A percentile compares a stretch with the other conserved stretches of the same genome.
Conservation (phyloP, 345 rosid species). For the Lepidium sativum region DNA sequence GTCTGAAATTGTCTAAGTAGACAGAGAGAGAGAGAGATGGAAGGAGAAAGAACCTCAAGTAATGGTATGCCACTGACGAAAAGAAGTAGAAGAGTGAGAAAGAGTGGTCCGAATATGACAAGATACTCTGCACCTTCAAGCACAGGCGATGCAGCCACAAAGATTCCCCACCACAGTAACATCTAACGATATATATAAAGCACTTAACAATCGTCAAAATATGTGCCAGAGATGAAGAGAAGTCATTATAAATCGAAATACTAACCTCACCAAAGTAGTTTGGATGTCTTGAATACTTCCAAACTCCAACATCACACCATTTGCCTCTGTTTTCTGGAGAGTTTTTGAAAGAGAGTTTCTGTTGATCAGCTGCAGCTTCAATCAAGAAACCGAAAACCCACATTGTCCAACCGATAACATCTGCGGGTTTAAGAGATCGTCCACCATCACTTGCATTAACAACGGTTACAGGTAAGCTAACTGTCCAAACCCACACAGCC, state of each 20-base stretch:
- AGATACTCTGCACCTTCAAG: slow-evolving; percentile 86
- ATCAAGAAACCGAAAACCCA: slow-evolving; percentile 53
- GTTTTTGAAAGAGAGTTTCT: slow-evolving; percentile 72
- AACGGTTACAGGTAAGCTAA: slow-evolving; percentile 79
- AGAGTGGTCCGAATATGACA: slow-evolving; percentile 72
- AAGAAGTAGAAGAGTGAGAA: slow-evolving; percentile 71
- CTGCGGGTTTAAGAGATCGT: slow-evolving; percentile 47
- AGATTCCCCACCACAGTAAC: slow-evolving; percentile 87
- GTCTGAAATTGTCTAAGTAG: neutral
- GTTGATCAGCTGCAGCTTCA: slow-evolving; percentile 87
- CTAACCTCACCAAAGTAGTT: slow-evolving; percentile 92
- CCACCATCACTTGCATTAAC: slow-evolving; percentile 65
- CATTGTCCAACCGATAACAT: slow-evolving; percentile 78
- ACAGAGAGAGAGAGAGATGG: neutral
- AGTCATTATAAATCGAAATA: neutral
- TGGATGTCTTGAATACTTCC: slow-evolving; percentile 82
- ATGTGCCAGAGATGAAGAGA: neutral
- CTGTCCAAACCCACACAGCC: slow-evolving; percentile 98
- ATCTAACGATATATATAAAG: slow-evolving; percentile 35
- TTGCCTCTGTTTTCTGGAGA: slow-evolving; percentile 73
- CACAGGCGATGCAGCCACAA: slow-evolving; percentile 60
- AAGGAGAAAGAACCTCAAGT: slow-evolving; percentile 60
- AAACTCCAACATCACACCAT: slow-evolving; percentile 80
- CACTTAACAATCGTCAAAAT: neutral
- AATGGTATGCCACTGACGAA: slow-evolving; percentile 84